Base-by-base conservation (phyloP, 1,284 basidiomycete species). In the Heterobasidion irregulare region DNA sequence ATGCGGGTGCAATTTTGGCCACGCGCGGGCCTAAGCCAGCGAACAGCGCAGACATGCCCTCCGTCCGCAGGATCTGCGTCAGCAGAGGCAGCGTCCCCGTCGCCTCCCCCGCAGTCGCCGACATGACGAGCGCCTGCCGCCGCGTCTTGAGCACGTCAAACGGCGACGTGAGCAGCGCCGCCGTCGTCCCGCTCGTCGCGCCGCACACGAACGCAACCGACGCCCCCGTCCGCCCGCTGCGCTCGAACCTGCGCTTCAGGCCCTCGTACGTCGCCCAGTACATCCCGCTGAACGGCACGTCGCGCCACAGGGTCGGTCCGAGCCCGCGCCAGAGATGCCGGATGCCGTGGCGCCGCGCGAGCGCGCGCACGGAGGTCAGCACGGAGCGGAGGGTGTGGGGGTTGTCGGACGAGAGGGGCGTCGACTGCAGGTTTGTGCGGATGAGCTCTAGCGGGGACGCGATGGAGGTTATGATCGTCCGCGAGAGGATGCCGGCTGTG, bases 61-160 rank as follows among this genome's bases (percentile, higher is more conserved):
- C 97, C 6, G 79, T 86, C 52, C 76, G 79, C 33, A 92, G 65
- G 45, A 99, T 89, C 54, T 86, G 79, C 49, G 79, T 59, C 38
- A 92, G 71, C 5, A 94, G 70, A 7, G 81, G 76, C 56, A 91
- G 66, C 0, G 84, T 88, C 46, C 71, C 68, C 1, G 75, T 73
- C 34, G 61, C 60, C 34, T 61, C 60, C 55, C 71, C 59, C 46
- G 69, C 69, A 35, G 75, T 67, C 50, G 72, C 68, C 26, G 77
- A 77, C 84, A 82, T 89, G 57, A 81, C 68, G 61, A 82, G 71
- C 52, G 86, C 85, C 65, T 99, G 96, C 52, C 92, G 76, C 47
- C 95, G 80, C 2, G 97, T 99, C 73, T 99, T 99, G 59, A 98
- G 78, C 16, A 98, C 92, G 66, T 99, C 96, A 65, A 98, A 98